Evolutionary conservation across 2,329 filamentous ascomycete species (phyloP).

Genomic region (Diplodia corticola): DNA sequence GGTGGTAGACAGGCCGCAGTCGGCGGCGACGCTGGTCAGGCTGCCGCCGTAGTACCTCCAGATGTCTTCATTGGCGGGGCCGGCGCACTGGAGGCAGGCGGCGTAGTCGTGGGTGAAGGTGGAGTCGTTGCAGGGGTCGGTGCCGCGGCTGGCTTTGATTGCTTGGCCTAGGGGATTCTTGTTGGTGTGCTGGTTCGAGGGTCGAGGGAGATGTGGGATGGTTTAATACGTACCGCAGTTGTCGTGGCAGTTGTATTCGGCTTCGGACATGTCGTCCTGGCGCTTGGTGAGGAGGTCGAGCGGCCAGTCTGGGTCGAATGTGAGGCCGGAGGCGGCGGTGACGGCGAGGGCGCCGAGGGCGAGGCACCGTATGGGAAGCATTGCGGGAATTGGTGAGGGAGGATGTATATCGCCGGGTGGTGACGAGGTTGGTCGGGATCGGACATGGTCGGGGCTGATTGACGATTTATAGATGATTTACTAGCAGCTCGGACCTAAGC

Average conservation of each 20-base stretch:
- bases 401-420: not conserved
- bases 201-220: not conserved
- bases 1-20: slow-evolving; percentile 34
- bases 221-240: slow-evolving; percentile 34
- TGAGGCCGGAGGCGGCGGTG: not conserved
- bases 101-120: slow-evolving; percentile 33
- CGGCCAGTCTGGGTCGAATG: slow-evolving; percentile 5
- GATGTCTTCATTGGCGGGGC: slow-evolving; percentile 41
- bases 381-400: not conserved
- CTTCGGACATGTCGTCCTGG: slow-evolving; percentile 25
- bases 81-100: slow-evolving; percentile 45
- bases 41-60: slow-evolving; percentile 48
- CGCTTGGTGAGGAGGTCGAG: slow-evolving; percentile 9
- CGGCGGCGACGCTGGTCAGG: slow-evolving; percentile 41
- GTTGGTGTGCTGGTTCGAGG: too few relatives aligned
- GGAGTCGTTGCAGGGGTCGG: slow-evolving; percentile 28
- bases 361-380: slow-evolving; percentile 1
- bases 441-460: not conserved
- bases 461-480: slow-evolving; percentile 10
- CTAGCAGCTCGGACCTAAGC: slow-evolving; percentile 5
- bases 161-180: slow-evolving; percentile 33
- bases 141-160: slow-evolving; percentile 29
- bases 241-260: slow-evolving; percentile 39
- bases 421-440: not conserved
- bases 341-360: not conserved